These are phyloP conservation scores for Acephala macrosclerotiorum DNA, from an alignment of 2,329 filamentous ascomycete species.

Conservation along the genomic window DNA sequence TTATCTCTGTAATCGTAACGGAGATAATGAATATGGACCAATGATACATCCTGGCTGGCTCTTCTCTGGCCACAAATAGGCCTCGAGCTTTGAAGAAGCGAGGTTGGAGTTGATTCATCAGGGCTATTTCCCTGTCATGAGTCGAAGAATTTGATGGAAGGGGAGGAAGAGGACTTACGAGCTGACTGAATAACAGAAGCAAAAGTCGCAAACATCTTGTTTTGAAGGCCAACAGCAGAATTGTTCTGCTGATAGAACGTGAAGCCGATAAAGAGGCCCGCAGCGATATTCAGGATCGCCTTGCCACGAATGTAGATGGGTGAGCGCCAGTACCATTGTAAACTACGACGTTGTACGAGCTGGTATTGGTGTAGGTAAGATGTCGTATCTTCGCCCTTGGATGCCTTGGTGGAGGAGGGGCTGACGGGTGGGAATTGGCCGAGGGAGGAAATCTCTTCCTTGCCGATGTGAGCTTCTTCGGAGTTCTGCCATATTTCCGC, in stretches of 20 bases:
- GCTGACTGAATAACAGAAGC: slow-evolving; percentile 43
- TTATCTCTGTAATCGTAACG: slow-evolving; percentile 78
- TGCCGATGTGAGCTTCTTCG: slow-evolving; percentile 24
- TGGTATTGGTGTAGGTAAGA: slow-evolving; percentile 3
- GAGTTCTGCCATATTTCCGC: slow-evolving; percentile 63
- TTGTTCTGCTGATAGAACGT: slow-evolving; percentile 66
- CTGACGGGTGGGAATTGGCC: neutral
- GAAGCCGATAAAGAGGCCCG: slow-evolving; percentile 68
- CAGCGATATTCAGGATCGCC: slow-evolving; percentile 57
- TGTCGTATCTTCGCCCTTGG: slow-evolving; percentile 4
- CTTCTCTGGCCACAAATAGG: slow-evolving; percentile 60
- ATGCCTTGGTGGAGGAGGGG: neutral
- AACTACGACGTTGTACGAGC: slow-evolving; percentile 54
- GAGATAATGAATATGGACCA: slow-evolving; percentile 23
- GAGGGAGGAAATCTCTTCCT: neutral
- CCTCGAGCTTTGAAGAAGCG: slow-evolving; percentile 61
- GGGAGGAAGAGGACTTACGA: slow-evolving; percentile 49
- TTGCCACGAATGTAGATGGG: slow-evolving; percentile 79
- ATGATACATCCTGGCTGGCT: slow-evolving; percentile 40
- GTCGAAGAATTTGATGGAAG: slow-evolving; percentile 51
- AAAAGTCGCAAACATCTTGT: slow-evolving; percentile 27
- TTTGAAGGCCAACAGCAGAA: slow-evolving; percentile 69
- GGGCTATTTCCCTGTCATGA: slow-evolving; percentile 42
- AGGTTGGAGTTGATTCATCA: slow-evolving; percentile 72
- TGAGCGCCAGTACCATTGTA: slow-evolving; percentile 77